These are phyloP conservation scores for Elaeis oleifera DNA, from an alignment of 202 grass and related monocot genomes.

Conservation along the genomic window DNA sequence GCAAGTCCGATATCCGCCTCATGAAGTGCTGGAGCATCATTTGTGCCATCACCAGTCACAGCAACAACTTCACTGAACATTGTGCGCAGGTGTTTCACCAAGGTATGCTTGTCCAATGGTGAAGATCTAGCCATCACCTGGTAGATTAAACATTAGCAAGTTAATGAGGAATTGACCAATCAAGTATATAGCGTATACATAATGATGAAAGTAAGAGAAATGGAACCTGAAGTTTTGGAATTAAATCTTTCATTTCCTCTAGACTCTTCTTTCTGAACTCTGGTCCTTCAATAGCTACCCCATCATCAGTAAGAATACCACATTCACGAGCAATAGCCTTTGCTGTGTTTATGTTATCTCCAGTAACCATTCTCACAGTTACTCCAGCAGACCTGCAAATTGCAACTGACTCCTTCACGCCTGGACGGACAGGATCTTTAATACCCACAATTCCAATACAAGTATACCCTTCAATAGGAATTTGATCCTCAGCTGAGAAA, in stretches of 20 bases:
- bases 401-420: conserved; percentile 73
- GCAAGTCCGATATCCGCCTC: conserved; percentile 98
- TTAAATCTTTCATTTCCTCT: conserved; percentile 58
- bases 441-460: conserved; percentile 76
- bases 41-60: conserved; percentile 92
- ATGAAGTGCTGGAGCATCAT: conserved; percentile 94
- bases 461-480: conserved; percentile 63
- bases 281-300: conserved; percentile 67
- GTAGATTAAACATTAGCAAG: not conserved
- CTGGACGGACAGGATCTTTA: conserved; percentile 75
- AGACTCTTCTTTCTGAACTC: conserved; percentile 59
- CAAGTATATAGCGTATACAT: too few species aligned
- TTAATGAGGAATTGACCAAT: not conserved
- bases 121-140: conserved; percentile 73
- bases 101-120: conserved; percentile 58
- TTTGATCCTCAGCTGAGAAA: conserved; percentile 39
- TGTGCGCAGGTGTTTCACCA: conserved; percentile 53
- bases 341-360: conserved; percentile 95
- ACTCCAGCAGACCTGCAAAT: conserved; percentile 67
- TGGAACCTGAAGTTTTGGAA: conserved; percentile 68
- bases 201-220: not conserved
- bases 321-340: conserved; percentile 93
- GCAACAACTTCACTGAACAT: conserved; percentile 88
- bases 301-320: conserved; percentile 69
- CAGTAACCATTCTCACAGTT: conserved; percentile 86